Evolutionary conservation across 176 grass and related monocot species (phyloP).

Genomic region (Triticum turgidum): DNA sequence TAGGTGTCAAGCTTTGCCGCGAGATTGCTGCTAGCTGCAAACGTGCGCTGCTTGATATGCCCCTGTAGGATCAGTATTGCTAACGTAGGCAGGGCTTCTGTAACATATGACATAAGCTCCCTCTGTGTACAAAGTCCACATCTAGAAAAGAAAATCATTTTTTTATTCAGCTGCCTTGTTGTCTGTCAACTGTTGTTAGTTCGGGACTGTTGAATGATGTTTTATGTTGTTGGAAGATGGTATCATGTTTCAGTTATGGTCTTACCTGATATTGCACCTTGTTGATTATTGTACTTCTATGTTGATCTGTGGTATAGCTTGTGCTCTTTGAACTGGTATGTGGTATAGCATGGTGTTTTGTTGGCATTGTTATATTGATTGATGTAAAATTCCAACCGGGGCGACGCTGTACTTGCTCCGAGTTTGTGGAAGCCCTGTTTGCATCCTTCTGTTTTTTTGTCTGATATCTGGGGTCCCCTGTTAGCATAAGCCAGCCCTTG

Average conservation of each 20-base stretch:
- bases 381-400: background rate
- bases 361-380: background rate
- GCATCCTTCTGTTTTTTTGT: background rate
- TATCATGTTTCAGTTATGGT: background rate
- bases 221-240: background rate
- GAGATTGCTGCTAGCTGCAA: slow-evolving; percentile 37
- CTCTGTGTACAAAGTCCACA: slow-evolving; percentile 47
- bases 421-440: background rate
- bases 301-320: background rate
- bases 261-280: background rate
- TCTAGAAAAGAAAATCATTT: slow-evolving; percentile 61
- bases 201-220: background rate
- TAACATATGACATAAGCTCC: slow-evolving; percentile 55
- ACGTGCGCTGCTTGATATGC: slow-evolving; percentile 50
- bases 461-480: background rate
- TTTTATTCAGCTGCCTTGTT: slow-evolving; percentile 46
- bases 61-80: slow-evolving; percentile 55
- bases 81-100: slow-evolving; percentile 60
- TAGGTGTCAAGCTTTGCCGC: slow-evolving; percentile 45
- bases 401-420: slow-evolving; percentile 10
- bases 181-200: background rate
- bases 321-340: background rate
- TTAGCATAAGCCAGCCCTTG: background rate
- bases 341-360: background rate
- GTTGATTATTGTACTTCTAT: background rate